phyloP scores from a whole-genome alignment of 2,329 filamentous ascomycete genomes.

The Diaporthe helianthi region DNA sequence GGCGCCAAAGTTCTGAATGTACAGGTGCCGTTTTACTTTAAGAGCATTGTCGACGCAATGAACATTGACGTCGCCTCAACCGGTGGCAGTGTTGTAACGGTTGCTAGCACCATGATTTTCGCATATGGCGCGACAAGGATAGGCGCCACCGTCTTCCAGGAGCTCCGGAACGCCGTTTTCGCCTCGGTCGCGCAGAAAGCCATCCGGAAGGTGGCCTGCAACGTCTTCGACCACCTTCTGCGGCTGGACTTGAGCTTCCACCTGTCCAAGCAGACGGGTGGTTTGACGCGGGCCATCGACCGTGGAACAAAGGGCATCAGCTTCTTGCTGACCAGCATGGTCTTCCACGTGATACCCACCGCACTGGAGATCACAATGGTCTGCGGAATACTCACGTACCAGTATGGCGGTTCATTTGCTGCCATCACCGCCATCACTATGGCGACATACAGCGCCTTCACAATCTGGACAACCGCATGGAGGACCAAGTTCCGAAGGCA shows the following conservation, averaged over 20 bases:
- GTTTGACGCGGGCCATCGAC: conserved; percentile 91
- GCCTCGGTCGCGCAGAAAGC: conserved; percentile 97
- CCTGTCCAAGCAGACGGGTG: conserved; percentile 91
- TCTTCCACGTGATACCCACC: conserved; percentile 95
- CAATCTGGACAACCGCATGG: conserved; percentile 96
- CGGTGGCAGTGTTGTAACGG: conserved; percentile 87
- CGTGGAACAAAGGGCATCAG: conserved; percentile 98
- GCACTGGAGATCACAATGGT: conserved; percentile 94
- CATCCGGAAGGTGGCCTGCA: conserved; percentile 87
- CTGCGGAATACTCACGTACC: conserved; percentile 94
- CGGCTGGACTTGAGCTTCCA: conserved; percentile 93
- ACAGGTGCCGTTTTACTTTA: conserved; percentile 99
- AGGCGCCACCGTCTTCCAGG: conserved; percentile 88
- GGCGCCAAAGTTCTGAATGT: conserved; percentile 96
- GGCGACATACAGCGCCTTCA: conserved; percentile 95
- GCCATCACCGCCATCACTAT: conserved; percentile 90
- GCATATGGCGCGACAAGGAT: conserved; percentile 91
- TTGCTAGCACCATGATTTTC: conserved; percentile 91
- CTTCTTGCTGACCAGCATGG: conserved; percentile 96
- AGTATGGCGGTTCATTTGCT: conserved; percentile 92
- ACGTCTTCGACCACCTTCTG: conserved; percentile 90
- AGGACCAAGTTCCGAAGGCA: conserved; percentile 94
- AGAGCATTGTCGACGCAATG: conserved; percentile 96
- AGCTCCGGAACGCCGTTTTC: conserved; percentile 94
- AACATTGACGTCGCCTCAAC: conserved; percentile 89